Base-by-base conservation (phyloP, 1,284 basidiomycete species). In the Cronartium quercuum region DNA sequence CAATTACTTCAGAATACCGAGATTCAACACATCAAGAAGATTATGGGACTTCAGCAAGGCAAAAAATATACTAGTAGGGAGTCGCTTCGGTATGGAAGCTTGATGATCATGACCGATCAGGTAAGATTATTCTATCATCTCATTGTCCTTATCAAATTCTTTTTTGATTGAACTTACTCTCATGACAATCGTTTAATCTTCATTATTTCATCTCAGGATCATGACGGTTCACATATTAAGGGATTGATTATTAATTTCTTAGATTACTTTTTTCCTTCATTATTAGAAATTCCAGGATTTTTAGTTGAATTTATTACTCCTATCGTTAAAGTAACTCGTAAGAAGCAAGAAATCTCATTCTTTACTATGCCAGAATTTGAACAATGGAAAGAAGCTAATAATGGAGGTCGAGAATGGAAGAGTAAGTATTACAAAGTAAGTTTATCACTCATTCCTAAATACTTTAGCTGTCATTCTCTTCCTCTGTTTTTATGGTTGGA, bases 91-190 rank as follows among this genome's bases (percentile, higher is more conserved):
- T 99, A 99, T 80, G 96, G 96, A 1, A 89, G 90, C 75, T 83
- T 99, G 76, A 99, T 99, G 96, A 94, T 99, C 81, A 99, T 99
- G 96, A 94, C 96, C 13, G 96, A 99, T 89, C 94, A 98, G 87
- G 92, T 91, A 75, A 55, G 80, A 79, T n/a, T n/a, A n/a, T 63
- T n/a, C n/a, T 29, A n/a, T n/a, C 7, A 51, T 60, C 6, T 57
- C 29, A 47, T 18, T 35, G 13, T 21, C 47, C 61, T 68, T 42
- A n/a, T 51, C 21, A 5, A 51, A 13, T 18, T 13, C 47, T 77
- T 76, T 18, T 79, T 24, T 15, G 3, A 76, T 34, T 41, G 47
- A 61, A 61, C 44, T 44, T 60, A 9, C 47, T 61, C 41, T 55
- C 47, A n/a, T 76, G 55, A 63, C 15, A 29, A 10, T 64, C 6